A percentile compares a stretch with the other conserved stretches of the same genome.
Conservation (phyloP, 1,284 basidiomycete species). For the Cutaneotrichosporon sp. region DNA sequence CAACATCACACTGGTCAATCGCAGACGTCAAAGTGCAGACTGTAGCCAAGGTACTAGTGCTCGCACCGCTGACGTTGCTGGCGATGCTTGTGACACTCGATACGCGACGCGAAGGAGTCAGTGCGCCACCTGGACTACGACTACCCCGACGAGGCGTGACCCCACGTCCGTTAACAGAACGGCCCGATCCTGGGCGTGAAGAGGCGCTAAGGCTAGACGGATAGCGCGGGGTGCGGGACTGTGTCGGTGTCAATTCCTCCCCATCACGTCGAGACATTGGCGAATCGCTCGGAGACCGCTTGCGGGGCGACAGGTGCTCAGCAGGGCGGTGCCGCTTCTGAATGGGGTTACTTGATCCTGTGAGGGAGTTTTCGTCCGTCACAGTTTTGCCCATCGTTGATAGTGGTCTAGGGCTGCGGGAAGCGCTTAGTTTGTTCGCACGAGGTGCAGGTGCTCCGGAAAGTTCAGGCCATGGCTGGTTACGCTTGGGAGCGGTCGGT, state of each 20-base stretch:
- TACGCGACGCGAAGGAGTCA: slow-evolving; percentile 7
- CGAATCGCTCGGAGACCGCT: slow-evolving; percentile 26
- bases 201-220: not conserved
- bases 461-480: too few relatives aligned
- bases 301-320: slow-evolving; percentile 36
- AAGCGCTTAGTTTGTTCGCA: too few relatives aligned
- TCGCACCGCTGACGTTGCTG: not conserved
- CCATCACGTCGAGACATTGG: slow-evolving; percentile 15
- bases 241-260: not conserved
- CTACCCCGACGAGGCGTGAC: not conserved
- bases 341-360: not conserved
- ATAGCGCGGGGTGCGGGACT: not conserved
- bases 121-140: slow-evolving; percentile 1
- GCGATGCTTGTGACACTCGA: slow-evolving; percentile 6
- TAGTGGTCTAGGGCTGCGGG: too few relatives aligned
- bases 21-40: slow-evolving; percentile 5
- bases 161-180: not conserved
- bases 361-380: slow-evolving; percentile 20
- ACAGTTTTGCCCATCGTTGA: not conserved
- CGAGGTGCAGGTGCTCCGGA: too few relatives aligned
- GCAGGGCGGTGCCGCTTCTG: slow-evolving; percentile 38
- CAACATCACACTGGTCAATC: slow-evolving; percentile 12
- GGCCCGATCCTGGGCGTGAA: not conserved
- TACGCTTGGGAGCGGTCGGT: too few relatives aligned
- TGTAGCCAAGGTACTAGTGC: not conserved